These are phyloP conservation scores for Aegilops speltoides DNA, from an alignment of 176 grass and related monocot genomes.

Conservation along the genomic window DNA sequence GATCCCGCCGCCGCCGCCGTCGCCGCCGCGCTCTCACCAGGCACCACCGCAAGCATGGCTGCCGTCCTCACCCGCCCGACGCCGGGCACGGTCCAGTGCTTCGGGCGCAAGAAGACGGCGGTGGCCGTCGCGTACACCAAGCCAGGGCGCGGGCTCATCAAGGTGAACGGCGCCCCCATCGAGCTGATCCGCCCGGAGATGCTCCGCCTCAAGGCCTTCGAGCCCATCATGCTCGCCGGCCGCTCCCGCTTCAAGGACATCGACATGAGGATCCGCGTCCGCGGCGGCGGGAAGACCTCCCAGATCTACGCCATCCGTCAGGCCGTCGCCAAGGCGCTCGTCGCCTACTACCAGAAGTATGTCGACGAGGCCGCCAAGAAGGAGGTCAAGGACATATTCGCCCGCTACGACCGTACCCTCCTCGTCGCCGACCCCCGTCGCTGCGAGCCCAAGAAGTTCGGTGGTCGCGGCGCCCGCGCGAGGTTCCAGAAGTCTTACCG, in stretches of 20 bases:
- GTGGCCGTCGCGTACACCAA: constrained; percentile 70
- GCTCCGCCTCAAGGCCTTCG: constrained; percentile 70
- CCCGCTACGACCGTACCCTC: constrained; percentile 23
- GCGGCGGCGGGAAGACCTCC: constrained; percentile 74
- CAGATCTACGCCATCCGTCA: constrained; percentile 86
- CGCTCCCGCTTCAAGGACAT: constrained; percentile 58
- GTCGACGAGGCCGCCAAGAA: constrained; percentile 61
- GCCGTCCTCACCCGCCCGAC: constrained; percentile 27
- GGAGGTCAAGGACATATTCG: constrained; percentile 21
- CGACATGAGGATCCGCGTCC: constrained; percentile 76
- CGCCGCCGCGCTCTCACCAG: not conserved
- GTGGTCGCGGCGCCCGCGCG: constrained; percentile 67
- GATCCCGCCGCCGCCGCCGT: not conserved
- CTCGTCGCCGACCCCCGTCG: constrained; percentile 51
- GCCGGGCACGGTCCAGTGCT: constrained; percentile 60
- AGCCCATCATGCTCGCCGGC: constrained; percentile 68
- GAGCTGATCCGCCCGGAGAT: constrained; percentile 77
- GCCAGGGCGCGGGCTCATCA: constrained; percentile 70
- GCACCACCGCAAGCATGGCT: constrained; percentile 6
- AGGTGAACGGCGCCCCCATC: constrained; percentile 76
- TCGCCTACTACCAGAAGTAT: constrained; percentile 75
- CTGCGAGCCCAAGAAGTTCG: constrained; percentile 88
- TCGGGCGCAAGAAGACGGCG: constrained; percentile 76
- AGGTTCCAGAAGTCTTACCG: constrained; percentile 85
- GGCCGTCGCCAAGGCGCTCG: constrained; percentile 71